Evolutionary conservation across 371 early-diverging fungal genomes (phyloP), one percentile per base, ranked within the genome.

Genomic region (Mucor mucedo): DNA sequence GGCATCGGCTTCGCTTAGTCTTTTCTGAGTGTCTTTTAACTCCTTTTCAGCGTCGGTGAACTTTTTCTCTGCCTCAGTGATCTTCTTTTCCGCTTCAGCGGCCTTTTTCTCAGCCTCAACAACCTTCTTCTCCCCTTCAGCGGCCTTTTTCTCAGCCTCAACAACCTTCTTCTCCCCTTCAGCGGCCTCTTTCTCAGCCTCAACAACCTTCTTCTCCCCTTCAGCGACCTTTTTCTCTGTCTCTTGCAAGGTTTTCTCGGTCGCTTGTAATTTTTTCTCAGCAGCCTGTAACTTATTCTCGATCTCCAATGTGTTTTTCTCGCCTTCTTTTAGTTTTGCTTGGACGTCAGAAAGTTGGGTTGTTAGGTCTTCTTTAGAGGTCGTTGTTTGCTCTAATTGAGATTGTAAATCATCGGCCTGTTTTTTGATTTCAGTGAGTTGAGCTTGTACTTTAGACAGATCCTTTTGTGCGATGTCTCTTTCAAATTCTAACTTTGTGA

Each of bases 211-310:
- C 14, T 14, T 44, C 49, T 48, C 28, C 49, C n/a, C 21, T 28
- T 5, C 13, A 33, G 52, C 9, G 3, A 41, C 39, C n/a, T 40
- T 14, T 2, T 40, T 54, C 16, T 27, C 30, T 40, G 48, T n/a
- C 16, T 52, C 54, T 6, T 39, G 35, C 5, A 55, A n/a, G n/a
- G 35, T 45, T 38, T 75, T 77, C 45, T 77, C 77, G n/a, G 75
- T 60, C 9, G 66, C 62, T 9, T 67, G 21, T 21, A 21, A 21
- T 21, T 21, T 21, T 21, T 21, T 21, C 21, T 21, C 21, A 21
- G 21, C 21, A 21, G 21, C 21, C 21, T 21, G 21, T 21, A 21
- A 21, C 21, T 21, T 21, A 21, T 21, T 1, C 21, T 21, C 1
- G 21, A 1, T 21, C 21, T 21, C 21, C 21, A 21, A 21, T 21